Evolutionary conservation across 495 filamentous ascomycete species (phyloP), one percentile per base, ranked within the genome.

Genomic region (Schizothecium vesticola): DNA sequence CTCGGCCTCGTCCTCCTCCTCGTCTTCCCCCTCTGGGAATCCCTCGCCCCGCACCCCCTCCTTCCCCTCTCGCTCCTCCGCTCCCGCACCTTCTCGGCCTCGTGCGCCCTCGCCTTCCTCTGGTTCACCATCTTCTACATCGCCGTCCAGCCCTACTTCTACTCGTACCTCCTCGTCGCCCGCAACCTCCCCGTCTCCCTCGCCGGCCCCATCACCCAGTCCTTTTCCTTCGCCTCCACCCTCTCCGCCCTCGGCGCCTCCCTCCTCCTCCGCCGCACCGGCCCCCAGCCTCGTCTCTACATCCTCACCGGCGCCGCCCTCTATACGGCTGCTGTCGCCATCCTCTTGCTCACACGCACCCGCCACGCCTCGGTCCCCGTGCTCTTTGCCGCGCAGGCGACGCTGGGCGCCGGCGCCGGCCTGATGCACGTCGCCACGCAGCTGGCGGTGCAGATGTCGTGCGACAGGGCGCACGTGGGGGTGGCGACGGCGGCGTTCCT

Each of bases 331-430:
- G 90, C 87, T 28, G 81, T 88, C 9, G 84, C 83, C 16, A 77
- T 92, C 31, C 86, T 91, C 83, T 86, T 92, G 65, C 79, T 87
- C 66, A 92, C 90, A 78, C 87, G 90, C 57, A 79, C 83, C 22
- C 73, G 78, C 8, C 75, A 81, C 19, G 74, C 77, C 3, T 76
- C 77, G 19, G 80, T 90, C 59, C 84, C 81, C 24, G 86, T 86
- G 62, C 72, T 92, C 10, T 81, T 91, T 75, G 88, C 88, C 79
- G 86, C 85, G 59, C 89, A 92, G 76, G 88, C 90, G 65, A 85
- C 86, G 78, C 88, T 92, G 62, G 88, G 90, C 22, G 86, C 91
- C 67, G 83, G 84, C 19, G 89, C 88, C 0, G 82, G 83, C 0
- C 72, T 80, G 24, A 72, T 84, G 60, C 84, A 90, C 61, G 84